Percentiles rank a stretch among this genome's conserved stretches.
phyloP scores from a whole-genome alignment of 306 rosid genomes.

The Astragalus membranaceus region DNA sequence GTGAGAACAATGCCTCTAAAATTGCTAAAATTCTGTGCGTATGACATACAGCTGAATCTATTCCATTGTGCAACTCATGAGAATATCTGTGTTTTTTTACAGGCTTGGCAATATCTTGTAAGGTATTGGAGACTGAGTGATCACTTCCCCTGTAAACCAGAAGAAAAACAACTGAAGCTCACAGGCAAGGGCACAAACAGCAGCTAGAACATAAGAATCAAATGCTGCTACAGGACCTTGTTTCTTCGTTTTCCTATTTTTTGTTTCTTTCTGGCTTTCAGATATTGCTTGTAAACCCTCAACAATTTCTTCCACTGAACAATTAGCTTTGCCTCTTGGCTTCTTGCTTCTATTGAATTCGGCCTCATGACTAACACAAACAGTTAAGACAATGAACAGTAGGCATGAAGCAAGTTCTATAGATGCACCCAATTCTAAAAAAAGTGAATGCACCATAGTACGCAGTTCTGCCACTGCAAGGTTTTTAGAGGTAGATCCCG shows the following conservation, averaged over 20 bases:
- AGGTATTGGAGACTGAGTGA: conserved; percentile 35
- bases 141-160: conserved; percentile 44
- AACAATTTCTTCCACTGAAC: conserved; percentile 33
- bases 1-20: conserved; percentile 75
- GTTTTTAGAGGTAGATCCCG: conserved; percentile 72
- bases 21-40: conserved; percentile 76
- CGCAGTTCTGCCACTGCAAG: conserved; percentile 94
- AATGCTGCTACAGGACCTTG: conserved; percentile 88
- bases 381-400: conserved; percentile 85
- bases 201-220: conserved; percentile 86
- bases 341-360: conserved; percentile 62
- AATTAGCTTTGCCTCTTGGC: conserved; percentile 53
- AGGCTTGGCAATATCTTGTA: conserved; percentile 36
- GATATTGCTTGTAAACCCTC: conserved; percentile 44
- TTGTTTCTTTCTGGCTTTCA: conserved; percentile 41
- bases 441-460: conserved; percentile 89
- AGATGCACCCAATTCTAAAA: conserved; percentile 85
- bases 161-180: conserved; percentile 71
- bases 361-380: conserved; percentile 93
- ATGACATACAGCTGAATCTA: conserved; percentile 68
- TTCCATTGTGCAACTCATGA: conserved; percentile 42
- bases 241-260: conserved; percentile 45
- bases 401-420: conserved; percentile 85
- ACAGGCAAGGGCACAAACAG: conserved; percentile 87
- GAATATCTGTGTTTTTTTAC: conserved; percentile 47